Evolutionary conservation across 176 grass and related monocot species (phyloP).

Genomic region (Rhynchospora tenuis): DNA sequence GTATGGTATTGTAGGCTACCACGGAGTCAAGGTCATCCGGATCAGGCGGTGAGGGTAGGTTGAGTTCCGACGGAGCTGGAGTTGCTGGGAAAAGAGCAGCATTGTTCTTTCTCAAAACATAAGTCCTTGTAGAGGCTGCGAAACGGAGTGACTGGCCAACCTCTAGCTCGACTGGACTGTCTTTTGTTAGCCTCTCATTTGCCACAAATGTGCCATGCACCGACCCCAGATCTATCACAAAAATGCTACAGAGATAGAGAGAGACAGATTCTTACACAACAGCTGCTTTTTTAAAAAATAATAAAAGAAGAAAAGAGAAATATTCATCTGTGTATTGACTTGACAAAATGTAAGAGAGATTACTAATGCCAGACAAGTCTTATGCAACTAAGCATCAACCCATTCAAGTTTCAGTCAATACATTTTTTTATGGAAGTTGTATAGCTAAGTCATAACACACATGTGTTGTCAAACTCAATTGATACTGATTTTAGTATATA

Average conservation of each 20-base stretch:
- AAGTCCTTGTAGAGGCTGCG: conserved; percentile 85
- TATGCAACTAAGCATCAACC: too few relatives aligned
- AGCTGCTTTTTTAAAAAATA: too few relatives aligned
- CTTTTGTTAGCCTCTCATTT: conserved; percentile 86
- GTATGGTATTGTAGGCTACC: conserved; percentile 93
- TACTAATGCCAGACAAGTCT: too few relatives aligned
- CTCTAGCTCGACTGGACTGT: conserved; percentile 87
- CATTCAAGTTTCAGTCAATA: too few relatives aligned
- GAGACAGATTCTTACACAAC: neutral
- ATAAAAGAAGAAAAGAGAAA: too few relatives aligned
- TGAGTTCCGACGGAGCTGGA: conserved; percentile 53
- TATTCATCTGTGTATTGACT: conserved; percentile 7
- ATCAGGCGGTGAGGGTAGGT: conserved; percentile 87
- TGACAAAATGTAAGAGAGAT: neutral
- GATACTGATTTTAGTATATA: neutral
- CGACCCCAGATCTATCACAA: conserved; percentile 90
- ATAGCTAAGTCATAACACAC: neutral
- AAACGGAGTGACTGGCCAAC: conserved; percentile 91
- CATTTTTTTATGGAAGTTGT: too few relatives aligned
- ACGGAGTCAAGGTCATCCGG: conserved; percentile 79
- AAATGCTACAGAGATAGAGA: conserved; percentile 49
- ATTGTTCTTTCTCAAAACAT: conserved; percentile 71
- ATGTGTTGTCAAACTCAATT: neutral
- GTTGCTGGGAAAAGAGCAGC: conserved; percentile 52
- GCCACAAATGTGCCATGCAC: conserved; percentile 97